Evolutionary conservation across 768 basidiomycete species (phyloP).

Genomic region (Leucosporidium scottii): DNA sequence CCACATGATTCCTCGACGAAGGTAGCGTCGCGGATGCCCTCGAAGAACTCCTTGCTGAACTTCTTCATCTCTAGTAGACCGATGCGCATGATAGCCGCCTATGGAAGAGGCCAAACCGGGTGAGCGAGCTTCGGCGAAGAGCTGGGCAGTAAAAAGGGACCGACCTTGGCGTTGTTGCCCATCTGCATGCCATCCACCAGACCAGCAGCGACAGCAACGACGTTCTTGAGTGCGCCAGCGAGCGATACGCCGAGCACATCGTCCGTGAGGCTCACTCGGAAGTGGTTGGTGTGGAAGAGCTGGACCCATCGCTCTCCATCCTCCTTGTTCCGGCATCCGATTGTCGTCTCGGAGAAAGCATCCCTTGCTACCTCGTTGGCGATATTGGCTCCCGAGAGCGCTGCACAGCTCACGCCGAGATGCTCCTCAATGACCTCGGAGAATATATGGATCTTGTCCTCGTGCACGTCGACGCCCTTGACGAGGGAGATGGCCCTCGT

Average conservation of each 20-base stretch:
- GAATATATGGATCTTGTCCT: constrained; percentile 45
- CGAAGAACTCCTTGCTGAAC: constrained; percentile 46
- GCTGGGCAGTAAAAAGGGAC: constrained; percentile 5
- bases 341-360: constrained; percentile 48
- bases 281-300: constrained; percentile 45
- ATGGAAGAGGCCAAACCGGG: background rate
- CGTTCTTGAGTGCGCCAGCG: constrained; percentile 49
- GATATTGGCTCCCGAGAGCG: constrained; percentile 50
- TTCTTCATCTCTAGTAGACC: constrained; percentile 49
- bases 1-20: constrained; percentile 46
- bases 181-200: constrained; percentile 47
- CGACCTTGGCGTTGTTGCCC: constrained; percentile 45
- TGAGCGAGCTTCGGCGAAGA: background rate
- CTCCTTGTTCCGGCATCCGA: constrained; percentile 45
- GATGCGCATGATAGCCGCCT: constrained; percentile 49
- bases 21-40: constrained; percentile 43
- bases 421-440: constrained; percentile 45
- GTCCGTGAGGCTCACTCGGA: constrained; percentile 45
- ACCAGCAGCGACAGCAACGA: constrained; percentile 49
- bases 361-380: constrained; percentile 48
- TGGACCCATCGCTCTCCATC: constrained; percentile 46
- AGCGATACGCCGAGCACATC: constrained; percentile 48
- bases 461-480: constrained; percentile 49
- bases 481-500: constrained; percentile 46
- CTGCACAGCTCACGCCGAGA: constrained; percentile 45